Evolutionary conservation across 495 filamentous ascomycete species (phyloP).

Genomic region (Daldinia bambusicola): DNA sequence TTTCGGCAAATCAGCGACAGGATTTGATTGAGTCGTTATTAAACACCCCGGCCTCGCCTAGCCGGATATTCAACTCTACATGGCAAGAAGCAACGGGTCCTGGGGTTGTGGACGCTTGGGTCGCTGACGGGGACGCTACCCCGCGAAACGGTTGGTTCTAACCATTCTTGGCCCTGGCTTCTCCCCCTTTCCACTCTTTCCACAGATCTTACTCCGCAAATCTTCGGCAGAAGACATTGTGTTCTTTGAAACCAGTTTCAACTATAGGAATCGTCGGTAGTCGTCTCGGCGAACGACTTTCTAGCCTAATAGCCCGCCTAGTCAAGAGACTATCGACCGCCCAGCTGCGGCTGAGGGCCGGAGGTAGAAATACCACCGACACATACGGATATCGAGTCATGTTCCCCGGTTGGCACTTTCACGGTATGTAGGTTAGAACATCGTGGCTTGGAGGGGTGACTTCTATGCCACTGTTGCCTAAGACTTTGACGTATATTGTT

Average conservation of each 20-base stretch:
- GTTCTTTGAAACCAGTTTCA: conserved; percentile 14
- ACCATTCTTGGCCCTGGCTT: conserved; percentile 21
- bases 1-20: conserved; percentile 42
- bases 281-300: conserved; percentile 3
- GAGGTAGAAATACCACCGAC: conserved; percentile 30
- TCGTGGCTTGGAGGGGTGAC: not conserved
- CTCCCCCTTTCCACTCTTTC: not conserved
- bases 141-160: conserved; percentile 38
- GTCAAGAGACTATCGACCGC: conserved; percentile 14
- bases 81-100: conserved; percentile 34
- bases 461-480: not conserved
- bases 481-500: not conserved
- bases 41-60: conserved; percentile 39
- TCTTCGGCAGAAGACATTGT: conserved; percentile 30
- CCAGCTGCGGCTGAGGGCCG: conserved; percentile 29
- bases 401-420: not conserved
- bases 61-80: conserved; percentile 43
- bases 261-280: conserved; percentile 9
- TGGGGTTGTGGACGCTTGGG: not conserved
- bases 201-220: conserved; percentile 45
- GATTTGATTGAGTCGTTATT: conserved; percentile 45
- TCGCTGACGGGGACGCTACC: conserved; percentile 33
- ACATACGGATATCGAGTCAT: not conserved
- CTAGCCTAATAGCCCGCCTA: not conserved
- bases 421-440: not conserved